These are phyloP conservation scores for Chiua virens DNA, from an alignment of 768 basidiomycete genomes.

Conservation along the genomic window DNA sequence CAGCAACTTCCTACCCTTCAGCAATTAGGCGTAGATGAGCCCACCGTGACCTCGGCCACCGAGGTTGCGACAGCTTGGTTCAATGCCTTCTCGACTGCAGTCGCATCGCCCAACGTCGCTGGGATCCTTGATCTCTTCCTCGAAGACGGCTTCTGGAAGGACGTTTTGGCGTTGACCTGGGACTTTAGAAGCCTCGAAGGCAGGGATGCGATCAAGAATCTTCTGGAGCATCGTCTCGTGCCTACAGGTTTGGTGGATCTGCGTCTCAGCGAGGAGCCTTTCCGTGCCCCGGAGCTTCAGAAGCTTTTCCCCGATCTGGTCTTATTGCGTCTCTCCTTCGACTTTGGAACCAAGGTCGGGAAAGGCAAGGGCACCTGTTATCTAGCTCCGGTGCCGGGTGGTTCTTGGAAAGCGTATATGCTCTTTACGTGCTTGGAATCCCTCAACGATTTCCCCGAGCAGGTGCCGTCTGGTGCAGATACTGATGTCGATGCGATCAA, in stretches of 20 bases:
- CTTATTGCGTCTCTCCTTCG: conserved; percentile 57
- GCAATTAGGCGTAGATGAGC: conserved; percentile 24
- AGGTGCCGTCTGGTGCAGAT: conserved; percentile 19
- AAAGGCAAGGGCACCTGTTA: conserved; percentile 53
- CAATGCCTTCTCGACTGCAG: conserved; percentile 20
- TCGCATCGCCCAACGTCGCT: conserved; percentile 15
- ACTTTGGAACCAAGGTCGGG: conserved; percentile 51
- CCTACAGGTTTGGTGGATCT: conserved; percentile 20
- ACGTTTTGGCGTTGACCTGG: conserved; percentile 53
- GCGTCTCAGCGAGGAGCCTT: conserved; percentile 18
- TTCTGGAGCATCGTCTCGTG: conserved; percentile 40
- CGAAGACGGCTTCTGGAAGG: conserved; percentile 47
- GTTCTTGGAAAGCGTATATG: conserved; percentile 59
- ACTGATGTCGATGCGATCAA: not conserved
- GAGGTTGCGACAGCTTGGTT: conserved; percentile 29
- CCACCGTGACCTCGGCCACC: conserved; percentile 15
- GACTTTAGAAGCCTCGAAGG: conserved; percentile 53
- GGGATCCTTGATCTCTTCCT: conserved; percentile 29
- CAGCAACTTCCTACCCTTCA: conserved; percentile 32
- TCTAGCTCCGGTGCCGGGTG: conserved; percentile 44
- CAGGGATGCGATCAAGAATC: conserved; percentile 35
- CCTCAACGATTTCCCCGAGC: conserved; percentile 56
- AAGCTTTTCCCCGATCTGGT: conserved; percentile 52
- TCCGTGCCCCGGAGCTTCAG: conserved; percentile 34
- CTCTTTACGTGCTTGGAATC: conserved; percentile 62